Evolutionary conservation across 345 rosid genomes (phyloP).

Genomic region (Populus davidiana): DNA sequence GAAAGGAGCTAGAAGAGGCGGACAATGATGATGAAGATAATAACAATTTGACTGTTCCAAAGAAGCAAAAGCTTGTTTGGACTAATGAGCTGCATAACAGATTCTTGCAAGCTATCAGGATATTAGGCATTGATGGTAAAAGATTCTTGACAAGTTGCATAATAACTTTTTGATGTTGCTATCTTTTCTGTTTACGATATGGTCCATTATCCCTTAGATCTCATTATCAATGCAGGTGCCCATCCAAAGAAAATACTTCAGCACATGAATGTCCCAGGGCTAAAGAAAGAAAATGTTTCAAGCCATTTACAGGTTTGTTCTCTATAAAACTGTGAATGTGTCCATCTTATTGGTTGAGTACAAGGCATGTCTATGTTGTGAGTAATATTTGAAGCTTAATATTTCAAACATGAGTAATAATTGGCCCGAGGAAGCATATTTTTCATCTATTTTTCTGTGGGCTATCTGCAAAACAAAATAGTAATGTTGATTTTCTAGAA

Average conservation of each 20-base stretch:
- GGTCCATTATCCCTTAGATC: neutral
- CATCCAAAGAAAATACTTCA: conserved; percentile 47
- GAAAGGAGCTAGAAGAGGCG: conserved; percentile 22
- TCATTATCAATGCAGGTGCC: conserved; percentile 25
- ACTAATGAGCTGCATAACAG: conserved; percentile 38
- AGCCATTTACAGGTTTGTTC: conserved; percentile 54
- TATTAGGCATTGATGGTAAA: conserved; percentile 42
- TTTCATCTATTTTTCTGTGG: neutral
- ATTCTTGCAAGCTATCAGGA: conserved; percentile 39
- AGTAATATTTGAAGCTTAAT: neutral
- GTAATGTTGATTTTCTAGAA: neutral
- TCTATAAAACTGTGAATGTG: neutral
- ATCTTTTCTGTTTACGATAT: neutral
- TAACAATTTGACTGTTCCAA: conserved; percentile 2
- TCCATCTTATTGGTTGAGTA: neutral
- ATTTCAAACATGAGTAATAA: neutral
- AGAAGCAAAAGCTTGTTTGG: conserved; percentile 46
- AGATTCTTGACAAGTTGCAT: neutral
- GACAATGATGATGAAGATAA: conserved; percentile 13
- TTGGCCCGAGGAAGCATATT: neutral
- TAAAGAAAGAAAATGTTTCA: conserved; percentile 37
- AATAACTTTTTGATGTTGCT: neutral
- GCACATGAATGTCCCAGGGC: conserved; percentile 45
- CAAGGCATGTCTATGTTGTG: neutral
- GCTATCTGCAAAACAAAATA: neutral